Evolutionary conservation across 2,329 filamentous ascomycete genomes (phyloP), one percentile per base, ranked within the genome.

Genomic region (Fusarium redolens): DNA sequence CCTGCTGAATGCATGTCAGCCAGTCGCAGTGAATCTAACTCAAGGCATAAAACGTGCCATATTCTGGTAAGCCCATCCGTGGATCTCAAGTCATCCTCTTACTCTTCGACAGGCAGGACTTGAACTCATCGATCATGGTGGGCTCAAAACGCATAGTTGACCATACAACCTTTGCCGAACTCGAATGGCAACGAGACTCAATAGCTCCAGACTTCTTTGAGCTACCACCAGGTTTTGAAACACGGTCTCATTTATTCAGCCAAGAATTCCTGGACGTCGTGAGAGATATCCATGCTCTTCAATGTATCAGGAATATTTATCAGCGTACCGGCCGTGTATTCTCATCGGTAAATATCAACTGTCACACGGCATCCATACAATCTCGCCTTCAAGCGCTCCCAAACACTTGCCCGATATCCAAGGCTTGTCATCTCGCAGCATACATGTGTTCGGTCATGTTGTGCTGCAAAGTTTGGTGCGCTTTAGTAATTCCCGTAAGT

Each of bases 21-120:
- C 51, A 10, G 41, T 75, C 6, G 76, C 79, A 2, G 55, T 82
- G 0, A 64, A 74, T 62, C 61, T 86, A 0, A 83, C 75, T 4
- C 78, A 74, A 14, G 81, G 81, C 0, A 85, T 86, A 9, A 85
- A 85, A 67, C 81, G 84, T 4, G 84, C 84, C 0, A 83, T 85
- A 35, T 85, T 85, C 65, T 85, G 83, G 83, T 84, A 57, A 73
- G 79, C 4, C 25, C 2, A 25, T 25, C 25, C 25, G 25, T 25
- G 25, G 25, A 25, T 5, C 25, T 25, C 25, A 25, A 25, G 25
- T 4, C 6, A 4, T 2, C 0, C 25, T 65, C 25, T 68, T 30
- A 50, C 28, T 13, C 2, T 20, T 9, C 5, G 4, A 59, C 13
- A 85, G 83, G 84, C 83, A 85, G 73, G 84, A 85, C 51, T 68